Conservation (phyloP, 2,329 filamentous ascomycete genomes). For the Bipolaris bicolor region DNA sequence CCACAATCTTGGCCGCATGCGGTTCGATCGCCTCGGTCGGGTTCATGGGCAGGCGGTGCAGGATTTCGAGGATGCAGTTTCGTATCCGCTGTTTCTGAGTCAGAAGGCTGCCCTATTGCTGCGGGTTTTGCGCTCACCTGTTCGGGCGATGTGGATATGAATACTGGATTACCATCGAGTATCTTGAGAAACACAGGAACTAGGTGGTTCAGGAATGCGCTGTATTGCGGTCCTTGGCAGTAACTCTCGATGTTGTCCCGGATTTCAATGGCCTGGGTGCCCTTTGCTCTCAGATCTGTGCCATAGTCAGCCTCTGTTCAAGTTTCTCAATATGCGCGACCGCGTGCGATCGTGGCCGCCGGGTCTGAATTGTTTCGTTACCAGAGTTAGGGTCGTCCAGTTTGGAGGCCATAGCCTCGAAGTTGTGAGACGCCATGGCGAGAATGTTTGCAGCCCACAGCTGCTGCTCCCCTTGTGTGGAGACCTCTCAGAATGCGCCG, state of each 20-base stretch:
- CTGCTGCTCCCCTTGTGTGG: conserved; percentile 26
- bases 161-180: conserved; percentile 83
- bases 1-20: conserved; percentile 86
- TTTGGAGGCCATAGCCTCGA: conserved; percentile 56
- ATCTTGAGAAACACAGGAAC: conserved; percentile 90
- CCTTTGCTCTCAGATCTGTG: conserved; percentile 79
- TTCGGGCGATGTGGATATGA: conserved; percentile 87
- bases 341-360: not conserved
- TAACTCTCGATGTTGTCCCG: conserved; percentile 93
- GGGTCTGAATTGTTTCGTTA: conserved; percentile 27
- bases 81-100: conserved; percentile 72
- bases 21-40: conserved; percentile 83
- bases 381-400: conserved; percentile 52
- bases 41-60: conserved; percentile 81
- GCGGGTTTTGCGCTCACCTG: conserved; percentile 66
- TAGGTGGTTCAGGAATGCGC: conserved; percentile 81
- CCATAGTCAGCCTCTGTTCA: conserved; percentile 25
- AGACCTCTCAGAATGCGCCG: conserved; percentile 14
- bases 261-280: conserved; percentile 81
- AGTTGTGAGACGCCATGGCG: conserved; percentile 50
- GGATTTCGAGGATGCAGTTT: conserved; percentile 90
- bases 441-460: conserved; percentile 30
- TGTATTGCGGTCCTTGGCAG: conserved; percentile 77
- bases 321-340: conserved; percentile 2
- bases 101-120: conserved; percentile 15